phyloP scores from a whole-genome alignment of 495 filamentous ascomycete genomes.

The Venustampulla echinocandica region DNA sequence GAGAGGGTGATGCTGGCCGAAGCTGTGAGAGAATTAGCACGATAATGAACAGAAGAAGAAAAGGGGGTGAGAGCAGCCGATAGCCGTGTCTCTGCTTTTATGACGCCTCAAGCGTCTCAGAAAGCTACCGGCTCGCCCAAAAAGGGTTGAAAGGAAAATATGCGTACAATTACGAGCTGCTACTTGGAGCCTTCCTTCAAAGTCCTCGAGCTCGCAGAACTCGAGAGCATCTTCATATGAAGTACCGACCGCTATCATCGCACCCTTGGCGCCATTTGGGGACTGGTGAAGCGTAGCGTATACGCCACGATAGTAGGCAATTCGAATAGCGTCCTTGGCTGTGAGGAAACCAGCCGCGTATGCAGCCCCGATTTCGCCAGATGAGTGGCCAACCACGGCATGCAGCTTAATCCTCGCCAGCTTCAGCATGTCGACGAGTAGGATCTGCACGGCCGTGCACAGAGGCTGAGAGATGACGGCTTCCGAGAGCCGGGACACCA shows the following conservation, averaged over 20 bases:
- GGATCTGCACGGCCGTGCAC: constrained; percentile 38
- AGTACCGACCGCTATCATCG: constrained; percentile 44
- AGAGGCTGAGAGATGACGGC: constrained; percentile 40
- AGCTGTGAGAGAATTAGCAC: too few species aligned
- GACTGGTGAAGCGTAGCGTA: constrained; percentile 13
- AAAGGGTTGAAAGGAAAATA: too few species aligned
- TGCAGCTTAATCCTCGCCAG: constrained; percentile 30
- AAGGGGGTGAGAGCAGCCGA: too few species aligned
- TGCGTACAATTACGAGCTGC: constrained; percentile 44
- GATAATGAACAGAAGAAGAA: too few species aligned
- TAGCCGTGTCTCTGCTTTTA: too few species aligned
- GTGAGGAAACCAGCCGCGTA: constrained; percentile 33
- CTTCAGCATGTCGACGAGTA: constrained; percentile 37
- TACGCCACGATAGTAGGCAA: constrained; percentile 45
- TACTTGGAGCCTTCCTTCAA: constrained; percentile 29
- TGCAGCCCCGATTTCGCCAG: constrained; percentile 50
- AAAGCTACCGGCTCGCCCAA: too few species aligned
- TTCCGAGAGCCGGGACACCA: constrained; percentile 30
- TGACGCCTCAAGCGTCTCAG: too few species aligned
- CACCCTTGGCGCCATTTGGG: constrained; percentile 29
- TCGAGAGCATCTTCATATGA: constrained; percentile 33
- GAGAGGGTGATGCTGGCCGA: constrained; percentile 38
- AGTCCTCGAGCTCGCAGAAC: constrained; percentile 22
- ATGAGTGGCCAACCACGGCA: constrained; percentile 50
- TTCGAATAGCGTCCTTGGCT: constrained; percentile 31